Base-by-base conservation (phyloP, 345 rosid species). In the Brassica rapa region DNA sequence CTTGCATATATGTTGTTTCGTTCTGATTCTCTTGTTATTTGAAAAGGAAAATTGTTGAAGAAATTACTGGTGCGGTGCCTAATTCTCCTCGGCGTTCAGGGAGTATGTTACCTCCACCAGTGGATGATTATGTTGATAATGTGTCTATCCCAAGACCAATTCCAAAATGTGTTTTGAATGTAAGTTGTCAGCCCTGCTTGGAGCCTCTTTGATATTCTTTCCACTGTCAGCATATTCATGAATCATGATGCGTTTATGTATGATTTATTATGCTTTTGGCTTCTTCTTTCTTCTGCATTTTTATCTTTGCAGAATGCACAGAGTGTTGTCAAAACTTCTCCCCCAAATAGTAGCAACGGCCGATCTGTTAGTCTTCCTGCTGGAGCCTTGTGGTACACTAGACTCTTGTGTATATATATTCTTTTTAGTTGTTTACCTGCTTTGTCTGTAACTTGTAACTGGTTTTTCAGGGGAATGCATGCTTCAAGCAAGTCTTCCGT, bases 361-460 rank as follows among this genome's bases (percentile, higher is more conserved):
- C 84, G 86, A 80, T 72, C 94, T 37, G 71, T 83, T 37, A 83
- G 85, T 51, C 96, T 94, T 71, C 98, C 98, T 79, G 90, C 93
- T 62, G 97, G 94, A 71, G 94, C 98, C 11, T 84, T 97, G 80
- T 94, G 98, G 98, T 94, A 89, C 78, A 81, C 65, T 61, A 19
- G 7, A 49, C 69, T 72, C 68, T 37, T 19, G 33, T 57, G 66
- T 68, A 32, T n/a, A 35, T 7, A 4, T 8, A 21, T 12, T 19
- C 56, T 24, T 66, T 35, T 11, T 32, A 16, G 4, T 10, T 25
- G 21, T 16, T 25, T 60, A 27, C 33, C 63, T 68, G 27, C 62
- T 69, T 62, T 32, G 27, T 41, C 56, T 75, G 75, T 75, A 70
- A 68, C 35, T 43, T 75, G 32, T 43, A 23, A 80, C 11, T 74